These are phyloP conservation scores for Aspergillus hiratsukae DNA, from an alignment of 2,329 filamentous ascomycete genomes.

Conservation along the genomic window DNA sequence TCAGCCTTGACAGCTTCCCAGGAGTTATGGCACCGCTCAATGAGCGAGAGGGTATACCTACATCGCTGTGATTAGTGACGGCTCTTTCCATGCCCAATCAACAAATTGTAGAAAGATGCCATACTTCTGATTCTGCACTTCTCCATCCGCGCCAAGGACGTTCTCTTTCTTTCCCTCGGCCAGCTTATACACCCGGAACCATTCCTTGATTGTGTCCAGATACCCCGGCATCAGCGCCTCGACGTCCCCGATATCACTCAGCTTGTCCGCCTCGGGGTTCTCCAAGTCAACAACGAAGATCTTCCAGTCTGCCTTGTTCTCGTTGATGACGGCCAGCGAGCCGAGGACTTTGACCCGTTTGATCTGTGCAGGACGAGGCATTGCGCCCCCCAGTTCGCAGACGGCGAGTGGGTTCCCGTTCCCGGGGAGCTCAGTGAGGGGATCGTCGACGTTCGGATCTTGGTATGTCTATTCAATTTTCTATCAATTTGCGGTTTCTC, in stretches of 20 bases:
- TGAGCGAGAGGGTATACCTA: not conserved
- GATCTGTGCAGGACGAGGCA: constrained; percentile 79
- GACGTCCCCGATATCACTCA: constrained; percentile 90
- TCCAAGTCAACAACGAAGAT: constrained; percentile 87
- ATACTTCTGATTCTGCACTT: not conserved
- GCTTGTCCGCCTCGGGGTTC: constrained; percentile 79
- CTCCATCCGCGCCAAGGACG: constrained; percentile 66
- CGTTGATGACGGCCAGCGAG: constrained; percentile 88
- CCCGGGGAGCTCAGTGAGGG: constrained; percentile 90
- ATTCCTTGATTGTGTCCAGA: constrained; percentile 86
- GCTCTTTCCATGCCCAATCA: not conserved
- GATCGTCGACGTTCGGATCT: constrained; percentile 81
- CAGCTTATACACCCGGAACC: constrained; percentile 98
- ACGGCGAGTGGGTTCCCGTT: constrained; percentile 94
- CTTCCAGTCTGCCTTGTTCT: constrained; percentile 97
- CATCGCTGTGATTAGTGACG: not conserved
- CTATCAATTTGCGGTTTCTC: not conserved
- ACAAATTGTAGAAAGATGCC: not conserved
- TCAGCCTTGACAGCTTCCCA: not conserved
- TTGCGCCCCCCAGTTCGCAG: constrained; percentile 89
- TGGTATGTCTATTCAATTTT: constrained; percentile 70
- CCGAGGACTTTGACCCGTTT: constrained; percentile 96
- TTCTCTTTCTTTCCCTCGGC: constrained; percentile 83
- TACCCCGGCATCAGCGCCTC: constrained; percentile 86
- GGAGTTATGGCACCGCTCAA: not conserved